Base-by-base conservation (phyloP, 139 green algal genomes). In the Eudorina sp. region DNA sequence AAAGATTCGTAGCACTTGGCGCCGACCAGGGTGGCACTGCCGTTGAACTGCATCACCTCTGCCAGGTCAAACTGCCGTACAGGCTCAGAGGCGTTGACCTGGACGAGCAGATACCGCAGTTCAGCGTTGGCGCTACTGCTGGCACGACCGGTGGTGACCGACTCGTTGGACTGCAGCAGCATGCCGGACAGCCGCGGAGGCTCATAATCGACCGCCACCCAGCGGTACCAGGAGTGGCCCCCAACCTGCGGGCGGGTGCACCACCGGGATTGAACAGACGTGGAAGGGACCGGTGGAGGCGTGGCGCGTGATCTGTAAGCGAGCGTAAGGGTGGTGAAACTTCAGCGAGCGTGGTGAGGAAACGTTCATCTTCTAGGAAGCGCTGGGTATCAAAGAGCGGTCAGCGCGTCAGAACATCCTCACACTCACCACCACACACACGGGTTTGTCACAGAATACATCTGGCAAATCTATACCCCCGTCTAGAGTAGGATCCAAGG, bases 31-130 rank as follows among this genome's bases (percentile, higher is more conserved):
- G 4, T 36, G 14, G 43, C 43, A 25, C 31, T 29, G 16, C n/a
- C 25, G 9, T 43, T n/a, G 7, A 62, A 40, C 3, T 62, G 79
- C 60, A 62, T 7, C 9, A 45, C 55, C 27, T 41, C 55, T 4
- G 48, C n/a, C 34, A 70, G n/a, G 76, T 83, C 31, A 29, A 83
- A 83, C 14, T 53, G 16, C 36, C 11, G 53, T 27, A 84, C 77
- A 21, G 77, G 77, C 36, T 84, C 77, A 14, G 77, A 73, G 19
- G 72, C 40, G 34, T 72, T 29, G 4, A 84, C 2, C 3, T n/a
- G 19, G 14, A 45, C 53, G 9, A 84, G 19, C 77, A 84, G 55
- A 36, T 34, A 84, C 23, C 55, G 77, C 34, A 53, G 7, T 0
- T n/a, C 8, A 13, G 19, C 53, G 45, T 40, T 29, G 4, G 14